A percentile compares a stretch with the other conserved stretches of the same genome.
phyloP scores from a whole-genome alignment of 2,329 filamentous ascomycete species.

The Stachybotrys elegans region DNA sequence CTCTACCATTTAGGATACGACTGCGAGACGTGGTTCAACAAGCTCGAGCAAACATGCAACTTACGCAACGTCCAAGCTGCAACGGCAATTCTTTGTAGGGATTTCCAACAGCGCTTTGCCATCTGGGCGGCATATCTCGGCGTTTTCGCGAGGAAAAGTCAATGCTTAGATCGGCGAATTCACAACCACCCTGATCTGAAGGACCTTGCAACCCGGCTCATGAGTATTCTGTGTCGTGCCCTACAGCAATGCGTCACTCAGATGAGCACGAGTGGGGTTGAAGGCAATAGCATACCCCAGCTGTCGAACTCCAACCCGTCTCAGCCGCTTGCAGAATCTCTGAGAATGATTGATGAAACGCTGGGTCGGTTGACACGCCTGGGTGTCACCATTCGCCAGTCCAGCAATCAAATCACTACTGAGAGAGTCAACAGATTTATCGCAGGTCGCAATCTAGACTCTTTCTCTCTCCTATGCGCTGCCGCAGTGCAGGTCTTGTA shows the following conservation, averaged over 20 bases:
- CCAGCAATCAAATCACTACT: neutral
- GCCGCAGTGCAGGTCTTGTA: neutral
- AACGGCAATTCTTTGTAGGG: neutral
- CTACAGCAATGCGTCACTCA: neutral
- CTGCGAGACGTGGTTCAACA: neutral
- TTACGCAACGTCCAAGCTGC: neutral
- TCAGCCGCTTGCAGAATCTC: neutral
- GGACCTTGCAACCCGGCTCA: conserved; percentile 4
- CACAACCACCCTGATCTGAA: conserved; percentile 6
- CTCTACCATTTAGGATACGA: neutral
- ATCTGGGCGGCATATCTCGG: conserved; percentile 9
- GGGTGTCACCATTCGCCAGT: conserved; percentile 7
- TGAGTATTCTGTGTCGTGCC: conserved; percentile 4
- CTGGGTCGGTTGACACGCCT: conserved; percentile 5
- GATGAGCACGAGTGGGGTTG: neutral
- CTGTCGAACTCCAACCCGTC: neutral
- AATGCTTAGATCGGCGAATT: conserved; percentile 8
- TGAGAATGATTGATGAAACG: conserved; percentile 3
- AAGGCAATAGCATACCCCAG: neutral
- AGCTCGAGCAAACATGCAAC: neutral
- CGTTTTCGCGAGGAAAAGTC: conserved; percentile 9
- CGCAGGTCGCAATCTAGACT: neutral
- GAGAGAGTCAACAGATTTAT: neutral
- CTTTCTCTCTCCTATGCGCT: neutral
- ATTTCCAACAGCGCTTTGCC: conserved; percentile 7